Percentiles rank a stretch among this genome's conserved stretches.
Evolutionary conservation across 805 yeast species (phyloP).

Genomic region (Millerozyma miso): DNA sequence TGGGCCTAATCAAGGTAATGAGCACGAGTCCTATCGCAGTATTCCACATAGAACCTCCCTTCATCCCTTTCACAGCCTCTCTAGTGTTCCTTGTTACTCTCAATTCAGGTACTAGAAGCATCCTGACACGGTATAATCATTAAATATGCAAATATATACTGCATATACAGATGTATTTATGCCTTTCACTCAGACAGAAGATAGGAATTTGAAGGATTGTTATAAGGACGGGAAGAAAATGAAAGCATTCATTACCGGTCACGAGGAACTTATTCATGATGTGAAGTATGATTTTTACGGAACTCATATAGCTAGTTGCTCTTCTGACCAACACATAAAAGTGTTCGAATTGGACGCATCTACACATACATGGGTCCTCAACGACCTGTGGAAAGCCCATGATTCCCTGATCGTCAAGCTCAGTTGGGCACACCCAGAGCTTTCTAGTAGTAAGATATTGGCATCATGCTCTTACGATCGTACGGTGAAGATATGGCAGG

Average conservation of each 20-base stretch:
- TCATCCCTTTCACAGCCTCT: background rate
- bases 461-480: slow-evolving; percentile 90
- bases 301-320: slow-evolving; percentile 85
- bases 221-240: slow-evolving; percentile 9
- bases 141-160: background rate
- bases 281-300: slow-evolving; percentile 93
- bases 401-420: slow-evolving; percentile 80
- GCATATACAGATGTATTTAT: background rate
- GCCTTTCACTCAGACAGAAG: background rate
- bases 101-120: background rate
- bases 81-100: background rate
- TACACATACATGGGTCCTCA: slow-evolving; percentile 72
- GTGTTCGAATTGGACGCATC: slow-evolving; percentile 73
- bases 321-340: slow-evolving; percentile 90
- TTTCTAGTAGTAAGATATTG: slow-evolving; percentile 64
- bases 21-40: slow-evolving; percentile 5
- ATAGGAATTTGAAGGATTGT: background rate
- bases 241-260: slow-evolving; percentile 83
- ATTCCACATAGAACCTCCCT: background rate
- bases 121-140: background rate
- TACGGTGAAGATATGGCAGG: slow-evolving; percentile 88
- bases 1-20: slow-evolving; percentile 25
- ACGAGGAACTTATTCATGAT: slow-evolving; percentile 89
- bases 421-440: slow-evolving; percentile 94
- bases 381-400: slow-evolving; percentile 94